These are phyloP conservation scores for Tetrapyrgos nigripes DNA, from an alignment of 1,284 basidiomycete genomes.

Conservation along the genomic window DNA sequence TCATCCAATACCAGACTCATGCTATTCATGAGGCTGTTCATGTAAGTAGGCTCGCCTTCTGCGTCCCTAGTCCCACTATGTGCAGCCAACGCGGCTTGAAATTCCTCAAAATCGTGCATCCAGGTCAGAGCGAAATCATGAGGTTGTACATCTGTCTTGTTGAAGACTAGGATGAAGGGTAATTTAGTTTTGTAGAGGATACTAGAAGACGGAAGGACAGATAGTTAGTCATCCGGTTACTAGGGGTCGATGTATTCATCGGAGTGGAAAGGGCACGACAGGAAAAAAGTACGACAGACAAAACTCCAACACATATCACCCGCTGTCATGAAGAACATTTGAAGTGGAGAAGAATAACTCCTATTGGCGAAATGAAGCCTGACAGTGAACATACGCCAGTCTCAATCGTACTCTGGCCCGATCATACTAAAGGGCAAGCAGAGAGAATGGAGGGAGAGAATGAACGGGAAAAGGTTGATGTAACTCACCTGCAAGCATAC, in stretches of 20 bases:
- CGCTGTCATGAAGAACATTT: too few relatives aligned
- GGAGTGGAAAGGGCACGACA: neutral
- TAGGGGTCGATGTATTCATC: too few relatives aligned
- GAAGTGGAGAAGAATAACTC: too few relatives aligned
- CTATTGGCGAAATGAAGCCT: too few relatives aligned
- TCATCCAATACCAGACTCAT: constrained; percentile 99
- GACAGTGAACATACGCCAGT: too few relatives aligned
- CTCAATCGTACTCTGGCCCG: too few relatives aligned
- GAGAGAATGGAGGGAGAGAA: constrained; percentile 8
- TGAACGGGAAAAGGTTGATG: neutral
- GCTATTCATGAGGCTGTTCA: constrained; percentile 99
- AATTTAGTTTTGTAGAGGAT: constrained; percentile 99
- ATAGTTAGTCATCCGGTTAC: too few relatives aligned
- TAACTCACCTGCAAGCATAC: constrained; percentile 90
- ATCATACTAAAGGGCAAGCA: neutral
- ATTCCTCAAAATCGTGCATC: constrained; percentile 98
- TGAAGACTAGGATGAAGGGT: constrained; percentile 98
- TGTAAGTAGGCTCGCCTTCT: constrained; percentile 94
- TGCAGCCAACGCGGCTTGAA: constrained; percentile 75
- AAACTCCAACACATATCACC: neutral
- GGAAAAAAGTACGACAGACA: neutral
- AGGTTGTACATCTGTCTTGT: constrained; percentile 93
- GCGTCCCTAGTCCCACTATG: constrained; percentile 73
- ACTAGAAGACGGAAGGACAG: constrained; percentile 44
- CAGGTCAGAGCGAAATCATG: constrained; percentile 95